A percentile compares a stretch with the other conserved stretches of the same genome.
These are phyloP conservation scores for Nyssa sinensis DNA, from an alignment of 148 eudicot genomes.

Conservation along the genomic window DNA sequence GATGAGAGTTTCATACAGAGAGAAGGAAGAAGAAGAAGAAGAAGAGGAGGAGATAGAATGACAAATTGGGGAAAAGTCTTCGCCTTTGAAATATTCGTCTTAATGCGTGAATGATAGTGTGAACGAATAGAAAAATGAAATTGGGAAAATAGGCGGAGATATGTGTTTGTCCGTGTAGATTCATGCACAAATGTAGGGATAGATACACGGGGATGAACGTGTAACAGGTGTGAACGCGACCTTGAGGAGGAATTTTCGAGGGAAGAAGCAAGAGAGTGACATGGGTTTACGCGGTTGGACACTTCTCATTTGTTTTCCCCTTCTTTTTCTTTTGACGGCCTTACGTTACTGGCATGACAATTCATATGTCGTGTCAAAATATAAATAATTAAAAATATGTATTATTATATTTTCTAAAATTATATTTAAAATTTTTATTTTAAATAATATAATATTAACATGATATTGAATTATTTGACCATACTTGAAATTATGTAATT, in stretches of 20 bases:
- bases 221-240: neutral
- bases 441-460: too few relatives aligned
- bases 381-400: too few relatives aligned
- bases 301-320: neutral
- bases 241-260: neutral
- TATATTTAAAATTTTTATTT: too few relatives aligned
- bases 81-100: slow-evolving; percentile 37
- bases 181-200: neutral
- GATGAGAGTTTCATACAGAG: slow-evolving; percentile 13
- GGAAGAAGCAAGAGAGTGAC: slow-evolving; percentile 4
- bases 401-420: too few relatives aligned
- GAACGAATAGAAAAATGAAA: slow-evolving; percentile 25
- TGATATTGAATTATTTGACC: too few relatives aligned
- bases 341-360: too few relatives aligned
- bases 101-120: slow-evolving; percentile 37
- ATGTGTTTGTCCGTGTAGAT: neutral
- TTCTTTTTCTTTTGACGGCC: neutral
- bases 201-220: neutral
- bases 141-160: neutral
- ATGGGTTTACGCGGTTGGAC: slow-evolving; percentile 8
- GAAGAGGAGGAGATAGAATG: neutral
- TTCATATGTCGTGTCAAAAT: too few relatives aligned
- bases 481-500: too few relatives aligned
- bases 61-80: neutral
- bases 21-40: neutral